Base-by-base conservation (phyloP, 306 rosid species). In the Gillenia trifoliata region DNA sequence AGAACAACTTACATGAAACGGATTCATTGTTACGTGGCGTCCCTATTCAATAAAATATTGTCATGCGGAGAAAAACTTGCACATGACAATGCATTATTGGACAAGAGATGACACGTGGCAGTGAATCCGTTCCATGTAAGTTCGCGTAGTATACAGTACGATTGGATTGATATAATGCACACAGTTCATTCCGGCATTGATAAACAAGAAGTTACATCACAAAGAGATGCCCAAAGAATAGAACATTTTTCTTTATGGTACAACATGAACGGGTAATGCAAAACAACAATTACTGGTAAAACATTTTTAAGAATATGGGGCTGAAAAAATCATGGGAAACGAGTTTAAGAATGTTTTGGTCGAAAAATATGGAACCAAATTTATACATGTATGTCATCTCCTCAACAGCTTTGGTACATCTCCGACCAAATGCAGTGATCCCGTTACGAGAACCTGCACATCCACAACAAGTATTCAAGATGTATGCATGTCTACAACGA, bases 361-460 rank as follows among this genome's bases (percentile, higher is more conserved):
- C 2, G 9, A 26, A 16, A 50, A 26, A 15, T 19, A 25, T 68
- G 31, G 16, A 26, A 31, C 33, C 16, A 34, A 64, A 17, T 72
- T n/a, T 25, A 67, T 72, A 3, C 41, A 36, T 55, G 60, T 81
- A n/a, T n/a, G n/a, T 36, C 81, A 85, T 75, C 82, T 82, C 69
- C 30, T 85, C 77, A 85, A 31, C 50, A 83, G 83, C 79, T 80
- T 86, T 43, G 83, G 75, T 15, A 86, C 85, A 73, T 86, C 89
- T 43, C 89, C 89, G 4, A 88, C 93, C 73, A 88, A 77, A 85
- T 91, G 96, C 76, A 91, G 72, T 16, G 93, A 88, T 71, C 93
- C 96, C 19, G 96, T 88, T 64, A 88, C 96, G 70, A 91, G 96
- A 67, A 91, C 93, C 96, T 91, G 85, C 20, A 74, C 34, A 30